Percentiles rank a stretch among this genome's conserved stretches.
These are phyloP conservation scores for Annulohypoxylon bovei DNA, from an alignment of 495 filamentous ascomycete species.

Conservation along the genomic window DNA sequence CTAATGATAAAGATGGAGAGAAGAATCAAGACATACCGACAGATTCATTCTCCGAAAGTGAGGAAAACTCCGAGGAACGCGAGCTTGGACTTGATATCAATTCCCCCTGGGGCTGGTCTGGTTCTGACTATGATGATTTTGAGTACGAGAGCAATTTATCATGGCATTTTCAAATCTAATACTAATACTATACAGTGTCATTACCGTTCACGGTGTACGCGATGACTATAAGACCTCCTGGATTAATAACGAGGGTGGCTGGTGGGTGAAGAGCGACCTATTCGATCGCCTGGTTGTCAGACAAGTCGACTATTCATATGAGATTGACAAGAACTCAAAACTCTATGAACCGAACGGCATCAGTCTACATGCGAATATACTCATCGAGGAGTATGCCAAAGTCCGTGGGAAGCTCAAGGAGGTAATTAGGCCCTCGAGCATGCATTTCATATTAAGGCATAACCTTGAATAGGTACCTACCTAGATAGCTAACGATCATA, in stretches of 20 bases:
- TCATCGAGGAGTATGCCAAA: conserved; percentile 10
- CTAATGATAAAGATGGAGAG: background rate
- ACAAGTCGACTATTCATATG: conserved; percentile 16
- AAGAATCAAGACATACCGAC: background rate
- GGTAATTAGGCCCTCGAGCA: background rate
- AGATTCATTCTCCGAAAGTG: background rate
- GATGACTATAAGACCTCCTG: conserved; percentile 25
- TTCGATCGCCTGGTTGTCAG: conserved; percentile 6
- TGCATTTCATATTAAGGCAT: background rate
- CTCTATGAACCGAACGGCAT: conserved; percentile 14
- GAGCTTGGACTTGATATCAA: conserved; percentile 8
- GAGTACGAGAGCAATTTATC: background rate
- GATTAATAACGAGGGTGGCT: background rate
- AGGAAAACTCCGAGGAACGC: background rate
- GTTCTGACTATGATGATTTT: background rate
- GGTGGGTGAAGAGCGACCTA: conserved; percentile 16
- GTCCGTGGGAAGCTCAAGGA: background rate
- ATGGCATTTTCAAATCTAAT: background rate
- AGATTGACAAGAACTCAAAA: background rate
- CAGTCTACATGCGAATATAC: background rate
- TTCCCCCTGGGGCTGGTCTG: background rate
- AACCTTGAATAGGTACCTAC: too few species aligned
- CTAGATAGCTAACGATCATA: background rate
- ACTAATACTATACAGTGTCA: conserved; percentile 3
- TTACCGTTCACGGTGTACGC: conserved; percentile 28